phyloP scores from a whole-genome alignment of 306 rosid species.

The Boehmeria nivea region DNA sequence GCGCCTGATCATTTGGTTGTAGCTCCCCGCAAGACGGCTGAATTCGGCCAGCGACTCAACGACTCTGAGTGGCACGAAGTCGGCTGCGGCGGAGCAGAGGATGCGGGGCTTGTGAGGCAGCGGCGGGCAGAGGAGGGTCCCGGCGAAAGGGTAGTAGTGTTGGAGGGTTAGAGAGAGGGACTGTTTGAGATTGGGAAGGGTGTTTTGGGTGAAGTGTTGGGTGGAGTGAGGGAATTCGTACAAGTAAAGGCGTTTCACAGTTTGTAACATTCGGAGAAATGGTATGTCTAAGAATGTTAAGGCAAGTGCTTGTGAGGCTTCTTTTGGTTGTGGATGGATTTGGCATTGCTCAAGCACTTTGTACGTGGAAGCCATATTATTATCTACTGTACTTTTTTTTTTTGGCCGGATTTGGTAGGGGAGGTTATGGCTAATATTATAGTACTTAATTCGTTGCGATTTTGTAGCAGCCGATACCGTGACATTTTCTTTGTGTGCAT shows the following conservation, averaged over 20 bases:
- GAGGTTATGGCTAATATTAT: too few relatives aligned
- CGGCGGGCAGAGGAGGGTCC: slow-evolving; percentile 12
- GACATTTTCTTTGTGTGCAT: too few relatives aligned
- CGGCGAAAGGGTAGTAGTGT: slow-evolving; percentile 29
- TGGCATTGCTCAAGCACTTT: slow-evolving; percentile 11
- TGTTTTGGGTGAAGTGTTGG: slow-evolving; percentile 4
- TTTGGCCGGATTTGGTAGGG: too few relatives aligned
- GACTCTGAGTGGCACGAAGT: slow-evolving; percentile 10
- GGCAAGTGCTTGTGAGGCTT: slow-evolving; percentile 24
- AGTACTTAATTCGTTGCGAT: too few relatives aligned
- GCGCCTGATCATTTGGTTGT: slow-evolving; percentile 1
- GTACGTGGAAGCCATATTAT: not conserved
- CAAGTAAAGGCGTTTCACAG: slow-evolving; percentile 23
- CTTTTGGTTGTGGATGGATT: slow-evolving; percentile 24
- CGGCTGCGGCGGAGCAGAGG: slow-evolving; percentile 5
- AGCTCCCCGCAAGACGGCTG: not conserved
- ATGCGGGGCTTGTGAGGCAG: slow-evolving; percentile 21
- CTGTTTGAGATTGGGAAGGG: slow-evolving; percentile 27
- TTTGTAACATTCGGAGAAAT: not conserved
- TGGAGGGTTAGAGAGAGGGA: slow-evolving; percentile 35
- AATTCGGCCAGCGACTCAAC: slow-evolving; percentile 20
- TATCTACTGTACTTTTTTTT: too few relatives aligned
- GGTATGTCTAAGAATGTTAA: slow-evolving; percentile 25
- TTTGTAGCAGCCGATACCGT: too few relatives aligned
- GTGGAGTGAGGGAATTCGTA: slow-evolving; percentile 27